These are phyloP conservation scores for Debaryomyces robertsiae DNA, from an alignment of 1,139 yeast genomes.

Conservation along the genomic window DNA sequence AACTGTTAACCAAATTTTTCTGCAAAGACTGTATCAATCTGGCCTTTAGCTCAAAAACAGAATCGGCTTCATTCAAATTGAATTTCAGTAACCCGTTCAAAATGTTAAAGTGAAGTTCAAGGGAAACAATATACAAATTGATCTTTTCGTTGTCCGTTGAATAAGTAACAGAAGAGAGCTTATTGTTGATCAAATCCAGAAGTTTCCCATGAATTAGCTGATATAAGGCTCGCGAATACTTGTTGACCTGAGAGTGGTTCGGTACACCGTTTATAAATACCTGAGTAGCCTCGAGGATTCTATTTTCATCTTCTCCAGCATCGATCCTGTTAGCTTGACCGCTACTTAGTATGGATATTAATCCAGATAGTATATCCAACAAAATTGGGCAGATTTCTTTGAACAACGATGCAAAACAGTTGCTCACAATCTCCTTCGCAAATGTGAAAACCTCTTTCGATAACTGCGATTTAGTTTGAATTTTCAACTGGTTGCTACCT, in stretches of 20 bases:
- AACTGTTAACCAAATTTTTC: conserved; percentile 21
- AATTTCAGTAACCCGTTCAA: conserved; percentile 21
- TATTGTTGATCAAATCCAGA: conserved; percentile 28
- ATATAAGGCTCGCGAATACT: conserved; percentile 14
- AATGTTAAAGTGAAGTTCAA: conserved; percentile 34
- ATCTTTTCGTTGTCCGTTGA: conserved; percentile 41
- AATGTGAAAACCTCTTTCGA: conserved; percentile 27
- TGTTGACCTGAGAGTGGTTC: background rate
- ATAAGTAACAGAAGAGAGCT: conserved; percentile 25
- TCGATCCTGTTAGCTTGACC: background rate
- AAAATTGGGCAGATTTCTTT: conserved; percentile 34
- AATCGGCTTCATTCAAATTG: conserved; percentile 9
- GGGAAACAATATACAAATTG: conserved; percentile 26
- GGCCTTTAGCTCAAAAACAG: conserved; percentile 15
- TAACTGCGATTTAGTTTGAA: conserved; percentile 28
- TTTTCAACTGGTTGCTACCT: conserved; percentile 19
- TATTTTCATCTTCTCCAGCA: conserved; percentile 1
- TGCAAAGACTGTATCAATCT: conserved; percentile 20
- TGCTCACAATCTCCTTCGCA: conserved; percentile 23
- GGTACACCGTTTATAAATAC: conserved; percentile 1
- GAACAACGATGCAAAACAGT: conserved; percentile 39
- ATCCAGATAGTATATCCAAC: conserved; percentile 33
- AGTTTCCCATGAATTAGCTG: conserved; percentile 24
- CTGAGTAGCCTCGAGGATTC: background rate
- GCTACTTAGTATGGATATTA: conserved; percentile 5